phyloP scores from a whole-genome alignment of 148 eudicot species.

The Amaranthus hypochondriacus region DNA sequence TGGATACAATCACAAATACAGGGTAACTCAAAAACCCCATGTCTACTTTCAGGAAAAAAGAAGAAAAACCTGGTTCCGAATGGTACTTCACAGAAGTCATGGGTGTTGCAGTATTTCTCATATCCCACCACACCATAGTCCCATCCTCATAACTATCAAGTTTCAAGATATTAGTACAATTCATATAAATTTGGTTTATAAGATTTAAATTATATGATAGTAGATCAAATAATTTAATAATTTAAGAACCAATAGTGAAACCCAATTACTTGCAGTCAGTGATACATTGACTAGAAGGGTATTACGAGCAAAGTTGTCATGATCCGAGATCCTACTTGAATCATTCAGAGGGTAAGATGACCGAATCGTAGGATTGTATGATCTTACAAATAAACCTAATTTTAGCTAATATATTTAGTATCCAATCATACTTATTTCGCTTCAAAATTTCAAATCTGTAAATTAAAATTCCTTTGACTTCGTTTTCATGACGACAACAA shows the following conservation, averaged over 20 bases:
- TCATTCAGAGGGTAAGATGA: too few relatives aligned
- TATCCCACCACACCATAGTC: conserved; percentile 81
- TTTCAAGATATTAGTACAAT: conserved; percentile 8
- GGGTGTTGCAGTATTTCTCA: conserved; percentile 61
- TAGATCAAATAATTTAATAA: background rate
- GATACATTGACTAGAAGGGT: too few relatives aligned
- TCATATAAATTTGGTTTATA: background rate
- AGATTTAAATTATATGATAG: background rate
- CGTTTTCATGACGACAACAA: too few relatives aligned
- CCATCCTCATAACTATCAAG: conserved; percentile 71
- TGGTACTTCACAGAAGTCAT: conserved; percentile 65
- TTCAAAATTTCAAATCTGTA: too few relatives aligned
- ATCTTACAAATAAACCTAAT: too few relatives aligned
- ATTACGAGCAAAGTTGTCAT: too few relatives aligned
- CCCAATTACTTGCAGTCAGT: background rate
- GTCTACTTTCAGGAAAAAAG: conserved; percentile 1
- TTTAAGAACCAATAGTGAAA: background rate
- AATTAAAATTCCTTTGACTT: too few relatives aligned
- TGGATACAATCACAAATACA: conserved; percentile 11
- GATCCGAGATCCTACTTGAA: too few relatives aligned
- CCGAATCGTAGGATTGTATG: too few relatives aligned
- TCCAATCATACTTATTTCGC: too few relatives aligned
- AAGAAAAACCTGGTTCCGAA: conserved; percentile 62
- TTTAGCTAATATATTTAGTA: too few relatives aligned
- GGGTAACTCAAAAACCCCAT: background rate